These are phyloP conservation scores for Calamus simplicifolius DNA, from an alignment of 176 grass and related monocot genomes.

Conservation along the genomic window DNA sequence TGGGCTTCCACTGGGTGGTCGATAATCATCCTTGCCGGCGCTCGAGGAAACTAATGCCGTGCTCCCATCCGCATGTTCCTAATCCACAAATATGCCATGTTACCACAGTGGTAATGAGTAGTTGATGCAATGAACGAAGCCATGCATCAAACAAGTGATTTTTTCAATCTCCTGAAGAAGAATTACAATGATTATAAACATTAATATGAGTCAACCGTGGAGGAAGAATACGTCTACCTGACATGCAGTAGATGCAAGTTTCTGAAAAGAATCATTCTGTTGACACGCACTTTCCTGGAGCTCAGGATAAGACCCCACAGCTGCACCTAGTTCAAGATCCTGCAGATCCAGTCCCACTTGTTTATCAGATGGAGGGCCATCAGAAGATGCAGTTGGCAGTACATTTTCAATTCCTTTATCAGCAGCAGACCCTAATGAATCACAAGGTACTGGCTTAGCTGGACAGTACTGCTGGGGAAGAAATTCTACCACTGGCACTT, in stretches of 20 bases:
- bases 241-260: not conserved
- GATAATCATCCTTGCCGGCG: not conserved
- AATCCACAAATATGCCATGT: not conserved
- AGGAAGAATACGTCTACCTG: constrained; percentile 1
- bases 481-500: constrained; percentile 33
- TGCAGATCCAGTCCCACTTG: constrained; percentile 19
- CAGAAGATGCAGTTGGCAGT: constrained; percentile 21
- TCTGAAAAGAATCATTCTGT: not conserved
- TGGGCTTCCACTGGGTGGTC: not conserved
- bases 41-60: not conserved
- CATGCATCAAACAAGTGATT: too few relatives aligned
- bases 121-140: too few relatives aligned
- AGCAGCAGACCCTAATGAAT: constrained; percentile 22
- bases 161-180: too few relatives aligned
- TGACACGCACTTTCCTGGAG: not conserved
- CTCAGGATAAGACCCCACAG: not conserved
- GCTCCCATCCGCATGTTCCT: not conserved
- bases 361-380: constrained; percentile 28
- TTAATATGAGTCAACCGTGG: not conserved
- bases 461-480: constrained; percentile 27
- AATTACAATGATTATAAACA: too few relatives aligned
- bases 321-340: constrained; percentile 1
- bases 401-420: constrained; percentile 15
- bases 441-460: constrained; percentile 15
- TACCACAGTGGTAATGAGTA: too few relatives aligned